phyloP scores from a whole-genome alignment of 345 rosid species.

The Aquilaria yunnanensis region DNA sequence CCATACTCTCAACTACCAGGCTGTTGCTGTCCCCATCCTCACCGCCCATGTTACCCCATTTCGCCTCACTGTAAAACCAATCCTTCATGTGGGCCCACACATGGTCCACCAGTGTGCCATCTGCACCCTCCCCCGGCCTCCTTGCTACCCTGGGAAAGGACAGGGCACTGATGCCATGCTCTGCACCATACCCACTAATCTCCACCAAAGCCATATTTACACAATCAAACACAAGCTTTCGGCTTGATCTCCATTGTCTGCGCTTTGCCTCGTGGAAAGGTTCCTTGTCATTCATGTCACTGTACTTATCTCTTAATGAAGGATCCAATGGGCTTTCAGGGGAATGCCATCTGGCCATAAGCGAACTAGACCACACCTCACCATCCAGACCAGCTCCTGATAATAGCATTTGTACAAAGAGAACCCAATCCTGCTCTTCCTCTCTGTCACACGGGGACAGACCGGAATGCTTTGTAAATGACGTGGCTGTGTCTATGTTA shows the following conservation, averaged over 20 bases:
- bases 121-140: conserved; percentile 16
- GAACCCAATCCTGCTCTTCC: conserved; percentile 60
- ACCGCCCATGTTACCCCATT: conserved; percentile 17
- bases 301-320: conserved; percentile 47
- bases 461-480: conserved; percentile 27
- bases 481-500: conserved; percentile 27
- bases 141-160: conserved; percentile 15
- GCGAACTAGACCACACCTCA: conserved; percentile 28
- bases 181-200: conserved; percentile 30
- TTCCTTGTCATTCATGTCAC: conserved; percentile 36
- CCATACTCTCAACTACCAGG: conserved; percentile 56
- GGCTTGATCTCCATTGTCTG: conserved; percentile 54
- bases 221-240: conserved; percentile 69
- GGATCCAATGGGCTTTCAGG: conserved; percentile 78
- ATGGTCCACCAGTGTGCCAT: conserved; percentile 36
- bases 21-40: conserved; percentile 51
- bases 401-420: conserved; percentile 45
- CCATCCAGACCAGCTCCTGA: conserved; percentile 46
- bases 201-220: conserved; percentile 57
- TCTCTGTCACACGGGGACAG: conserved; percentile 28
- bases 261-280: conserved; percentile 60
- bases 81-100: conserved; percentile 65
- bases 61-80: conserved; percentile 41
- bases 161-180: conserved; percentile 17
- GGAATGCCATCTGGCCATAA: conserved; percentile 56